Base-by-base conservation (phyloP, 2,329 filamentous ascomycete species). In the Drechslerella coelobrocha region DNA sequence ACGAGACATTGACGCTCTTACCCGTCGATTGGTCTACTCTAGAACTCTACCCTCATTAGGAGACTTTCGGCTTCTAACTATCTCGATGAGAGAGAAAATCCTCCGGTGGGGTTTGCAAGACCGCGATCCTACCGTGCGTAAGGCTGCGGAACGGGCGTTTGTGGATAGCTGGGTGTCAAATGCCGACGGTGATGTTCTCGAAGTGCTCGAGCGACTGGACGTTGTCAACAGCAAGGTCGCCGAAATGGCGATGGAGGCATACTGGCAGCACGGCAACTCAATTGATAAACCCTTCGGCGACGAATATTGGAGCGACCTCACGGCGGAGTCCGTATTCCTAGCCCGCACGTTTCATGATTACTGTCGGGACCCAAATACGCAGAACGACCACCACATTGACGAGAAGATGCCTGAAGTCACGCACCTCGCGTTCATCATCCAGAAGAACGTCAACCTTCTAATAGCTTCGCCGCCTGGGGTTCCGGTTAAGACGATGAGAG, bases 111-210 rank as follows among this genome's bases (percentile, higher is more conserved):
- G 94, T 54, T 82, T 99, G 41, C 87, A 92, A 39, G 94, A 99
- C 78, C 86, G 94, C 78, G 94, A 99, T 74, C 93, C 97, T 74
- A 91, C 89, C 75, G 94, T 99, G 10, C 87, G 92, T 56, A 96
- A 96, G 78, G 93, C 93, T 7, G 90, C 94, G 2, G 91, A 90
- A 6, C 88, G 90, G 48, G 83, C 97, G 5, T 99, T 99, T 81
- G 87, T 89, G 72, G 92, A 97, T 77, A 86, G 91, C n/a, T 99
- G 94, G 94, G 93, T 99, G 72, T 93, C 97, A 77, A 91, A 97
- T 77, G 97, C 92, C 75, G 92, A 90, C 4, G 88, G 88, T 1
- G 92, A 89, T 0, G 82, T 99, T 4, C 84, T 94, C 2, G 94
- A 99, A 78, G 84, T 99, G 0, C 83, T 99, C 2, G 94, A 99